Evolutionary conservation across 768 basidiomycete genomes (phyloP).

Genomic region (Leccinum uliginosum): DNA sequence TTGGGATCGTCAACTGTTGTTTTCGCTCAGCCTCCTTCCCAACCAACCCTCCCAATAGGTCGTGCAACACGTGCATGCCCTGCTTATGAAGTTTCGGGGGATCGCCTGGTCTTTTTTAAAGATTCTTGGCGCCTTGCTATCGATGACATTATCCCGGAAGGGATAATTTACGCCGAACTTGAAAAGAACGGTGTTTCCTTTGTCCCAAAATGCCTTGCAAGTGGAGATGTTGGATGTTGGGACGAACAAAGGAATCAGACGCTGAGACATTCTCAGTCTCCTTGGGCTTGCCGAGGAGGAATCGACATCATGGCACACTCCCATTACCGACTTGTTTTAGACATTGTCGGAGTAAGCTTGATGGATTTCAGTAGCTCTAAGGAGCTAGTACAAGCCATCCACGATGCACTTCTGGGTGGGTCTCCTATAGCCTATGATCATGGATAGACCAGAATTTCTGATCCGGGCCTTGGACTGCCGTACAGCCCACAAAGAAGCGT

Average conservation of each 20-base stretch:
- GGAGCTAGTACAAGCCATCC: conserved; percentile 5
- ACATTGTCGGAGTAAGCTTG: conserved; percentile 3
- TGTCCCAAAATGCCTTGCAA: background rate
- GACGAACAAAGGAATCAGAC: background rate
- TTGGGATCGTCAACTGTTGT: too few species aligned
- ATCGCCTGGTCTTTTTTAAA: background rate
- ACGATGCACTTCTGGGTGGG: conserved; percentile 4
- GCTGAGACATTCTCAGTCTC: background rate
- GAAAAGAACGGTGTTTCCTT: background rate
- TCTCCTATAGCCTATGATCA: background rate
- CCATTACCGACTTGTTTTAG: conserved; percentile 3
- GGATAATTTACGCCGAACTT: background rate
- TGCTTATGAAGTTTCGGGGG: background rate
- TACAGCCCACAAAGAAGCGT: background rate
- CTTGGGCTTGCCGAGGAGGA: too few species aligned
- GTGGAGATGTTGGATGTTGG: background rate
- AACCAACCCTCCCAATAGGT: background rate
- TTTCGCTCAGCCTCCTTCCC: background rate
- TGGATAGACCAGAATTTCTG: too few species aligned
- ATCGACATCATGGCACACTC: conserved; percentile 1
- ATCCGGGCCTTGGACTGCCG: too few species aligned
- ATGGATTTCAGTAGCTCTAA: background rate
- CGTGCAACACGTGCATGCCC: background rate
- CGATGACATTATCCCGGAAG: background rate
- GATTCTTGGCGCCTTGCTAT: background rate